Percentiles rank a stretch among this genome's conserved stretches.
These are phyloP conservation scores for Penicillium egyptiacum DNA, from an alignment of 495 filamentous ascomycete species.

Conservation along the genomic window DNA sequence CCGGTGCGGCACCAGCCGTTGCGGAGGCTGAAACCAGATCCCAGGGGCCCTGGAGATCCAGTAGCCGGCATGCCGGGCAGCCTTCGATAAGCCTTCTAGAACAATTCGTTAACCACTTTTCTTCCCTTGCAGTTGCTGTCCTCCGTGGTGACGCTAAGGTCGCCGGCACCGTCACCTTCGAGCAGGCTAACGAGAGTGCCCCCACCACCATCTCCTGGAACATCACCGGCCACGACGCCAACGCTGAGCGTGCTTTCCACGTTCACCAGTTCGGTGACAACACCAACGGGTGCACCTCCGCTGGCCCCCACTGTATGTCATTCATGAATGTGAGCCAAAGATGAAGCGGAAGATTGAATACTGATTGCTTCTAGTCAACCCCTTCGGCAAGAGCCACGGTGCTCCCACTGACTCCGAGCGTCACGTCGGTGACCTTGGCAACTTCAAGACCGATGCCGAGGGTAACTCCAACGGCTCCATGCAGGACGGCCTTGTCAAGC, in stretches of 20 bases:
- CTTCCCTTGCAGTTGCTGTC: conserved; percentile 68
- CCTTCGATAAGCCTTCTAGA: conserved; percentile 16
- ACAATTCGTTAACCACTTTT: conserved; percentile 10
- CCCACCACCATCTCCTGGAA: conserved; percentile 88
- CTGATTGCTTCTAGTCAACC: conserved; percentile 71
- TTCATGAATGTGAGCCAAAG: not conserved
- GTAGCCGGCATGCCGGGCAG: not conserved
- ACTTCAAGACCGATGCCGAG: conserved; percentile 90
- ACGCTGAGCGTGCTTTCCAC: conserved; percentile 95
- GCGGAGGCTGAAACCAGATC: not conserved
- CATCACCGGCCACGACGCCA: conserved; percentile 88
- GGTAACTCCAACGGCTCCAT: conserved; percentile 79
- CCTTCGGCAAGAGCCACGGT: conserved; percentile 86
- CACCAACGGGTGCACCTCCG: conserved; percentile 98
- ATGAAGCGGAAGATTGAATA: not conserved
- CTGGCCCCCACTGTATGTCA: conserved; percentile 88
- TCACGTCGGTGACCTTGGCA: conserved; percentile 96
- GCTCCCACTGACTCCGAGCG: conserved; percentile 76
- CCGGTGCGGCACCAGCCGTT: conserved; percentile 1
- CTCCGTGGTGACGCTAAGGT: conserved; percentile 96
- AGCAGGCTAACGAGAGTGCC: conserved; percentile 77
- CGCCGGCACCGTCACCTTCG: conserved; percentile 88
- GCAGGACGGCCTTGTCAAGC: conserved; percentile 79
- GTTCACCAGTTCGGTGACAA: conserved; percentile 99
- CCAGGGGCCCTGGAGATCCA: not conserved